phyloP scores from a whole-genome alignment of 805 yeast genomes.

The Alloascoidea hylecoeti region DNA sequence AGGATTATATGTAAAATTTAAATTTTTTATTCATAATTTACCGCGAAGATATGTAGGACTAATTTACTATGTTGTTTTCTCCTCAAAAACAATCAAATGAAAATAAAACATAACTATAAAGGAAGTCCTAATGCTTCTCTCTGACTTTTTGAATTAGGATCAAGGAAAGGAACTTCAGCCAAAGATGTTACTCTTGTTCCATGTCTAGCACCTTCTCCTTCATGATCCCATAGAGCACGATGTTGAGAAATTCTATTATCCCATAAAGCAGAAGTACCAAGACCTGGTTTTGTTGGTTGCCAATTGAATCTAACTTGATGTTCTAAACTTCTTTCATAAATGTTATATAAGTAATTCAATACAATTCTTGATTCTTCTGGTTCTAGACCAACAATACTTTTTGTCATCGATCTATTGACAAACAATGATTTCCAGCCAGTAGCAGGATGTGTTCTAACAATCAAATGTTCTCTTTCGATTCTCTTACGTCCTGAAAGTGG shows the following conservation, averaged over 20 bases:
- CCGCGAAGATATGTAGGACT: too few relatives aligned
- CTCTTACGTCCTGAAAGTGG: constrained; percentile 30
- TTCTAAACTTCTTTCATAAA: constrained; percentile 36
- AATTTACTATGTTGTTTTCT: too few relatives aligned
- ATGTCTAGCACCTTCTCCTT: constrained; percentile 26
- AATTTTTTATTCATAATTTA: too few relatives aligned
- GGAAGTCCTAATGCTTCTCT: constrained; percentile 7
- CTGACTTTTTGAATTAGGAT: constrained; percentile 19
- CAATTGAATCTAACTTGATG: constrained; percentile 41
- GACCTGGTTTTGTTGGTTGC: constrained; percentile 25
- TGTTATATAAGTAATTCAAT: constrained; percentile 27
- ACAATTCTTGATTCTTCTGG: constrained; percentile 34
- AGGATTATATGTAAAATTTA: too few relatives aligned
- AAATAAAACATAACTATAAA: too few relatives aligned
- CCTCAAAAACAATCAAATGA: too few relatives aligned
- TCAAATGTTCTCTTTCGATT: constrained; percentile 30
- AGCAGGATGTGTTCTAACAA: constrained; percentile 51
- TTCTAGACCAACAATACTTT: constrained; percentile 35
- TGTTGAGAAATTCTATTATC: constrained; percentile 45
- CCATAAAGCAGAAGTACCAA: constrained; percentile 42
- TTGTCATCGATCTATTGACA: constrained; percentile 37
- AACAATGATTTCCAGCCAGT: constrained; percentile 49
- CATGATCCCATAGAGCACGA: constrained; percentile 36
- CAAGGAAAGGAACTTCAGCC: constrained; percentile 40
- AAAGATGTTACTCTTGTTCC: constrained; percentile 28